Percentiles rank a stretch among this genome's conserved stretches.
Evolutionary conservation across 2,329 filamentous ascomycete genomes (phyloP).

Genomic region (Colletotrichum orbiculare): DNA sequence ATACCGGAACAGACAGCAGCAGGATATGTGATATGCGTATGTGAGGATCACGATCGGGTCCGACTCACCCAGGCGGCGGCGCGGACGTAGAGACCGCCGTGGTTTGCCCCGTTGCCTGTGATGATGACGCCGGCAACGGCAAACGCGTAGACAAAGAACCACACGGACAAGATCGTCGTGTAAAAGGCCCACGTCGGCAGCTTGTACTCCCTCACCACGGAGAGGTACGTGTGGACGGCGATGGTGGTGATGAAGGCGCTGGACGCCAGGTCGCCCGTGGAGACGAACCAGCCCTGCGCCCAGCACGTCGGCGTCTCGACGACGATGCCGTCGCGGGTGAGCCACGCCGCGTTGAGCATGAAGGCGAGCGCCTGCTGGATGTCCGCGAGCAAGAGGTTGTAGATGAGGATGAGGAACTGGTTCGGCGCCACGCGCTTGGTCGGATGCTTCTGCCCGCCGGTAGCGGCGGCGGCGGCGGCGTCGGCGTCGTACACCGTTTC

Average conservation of each 20-base stretch:
- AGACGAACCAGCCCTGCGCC: conserved; percentile 68
- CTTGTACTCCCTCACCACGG: conserved; percentile 61
- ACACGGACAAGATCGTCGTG: conserved; percentile 53
- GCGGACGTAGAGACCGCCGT: conserved; percentile 58
- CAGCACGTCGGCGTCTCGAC: conserved; percentile 60
- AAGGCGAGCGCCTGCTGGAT: conserved; percentile 68
- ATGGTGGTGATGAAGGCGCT: conserved; percentile 69
- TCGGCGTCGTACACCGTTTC: conserved; percentile 38
- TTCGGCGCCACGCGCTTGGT: conserved; percentile 48
- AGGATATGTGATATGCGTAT: conserved; percentile 33
- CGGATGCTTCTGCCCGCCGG: conserved; percentile 37
- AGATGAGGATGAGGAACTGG: conserved; percentile 69
- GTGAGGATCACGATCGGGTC: conserved; percentile 42
- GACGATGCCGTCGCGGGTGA: conserved; percentile 57
- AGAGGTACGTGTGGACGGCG: conserved; percentile 67
- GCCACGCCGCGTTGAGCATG: conserved; percentile 64
- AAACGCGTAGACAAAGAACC: conserved; percentile 54
- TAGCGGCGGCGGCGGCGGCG: no score
- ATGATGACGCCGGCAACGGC: conserved; percentile 21
- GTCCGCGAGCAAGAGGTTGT: conserved; percentile 69
- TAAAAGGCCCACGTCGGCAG: conserved; percentile 58
- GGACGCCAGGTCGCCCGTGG: conserved; percentile 66
- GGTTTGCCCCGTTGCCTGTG: conserved; percentile 24
- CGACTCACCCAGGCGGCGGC: conserved; percentile 63
- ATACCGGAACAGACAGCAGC: no score